Conservation (phyloP, 768 basidiomycete genomes). For the Russula compacta region DNA sequence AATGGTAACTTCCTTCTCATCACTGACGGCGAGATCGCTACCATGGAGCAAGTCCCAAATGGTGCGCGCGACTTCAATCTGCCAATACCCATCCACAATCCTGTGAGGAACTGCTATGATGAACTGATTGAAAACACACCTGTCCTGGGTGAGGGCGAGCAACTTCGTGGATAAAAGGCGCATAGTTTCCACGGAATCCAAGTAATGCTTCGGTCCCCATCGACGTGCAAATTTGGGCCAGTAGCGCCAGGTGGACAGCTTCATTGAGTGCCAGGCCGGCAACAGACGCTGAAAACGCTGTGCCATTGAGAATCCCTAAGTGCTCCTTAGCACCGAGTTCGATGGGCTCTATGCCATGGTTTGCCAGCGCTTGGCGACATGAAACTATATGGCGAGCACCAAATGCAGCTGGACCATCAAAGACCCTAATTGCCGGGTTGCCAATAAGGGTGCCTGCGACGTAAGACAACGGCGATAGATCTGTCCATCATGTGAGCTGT, state of each 20-base stretch:
- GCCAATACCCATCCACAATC: background rate
- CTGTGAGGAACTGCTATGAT: background rate
- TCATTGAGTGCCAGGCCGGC: constrained; percentile 66
- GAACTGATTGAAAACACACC: constrained; percentile 26
- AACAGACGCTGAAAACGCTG: constrained; percentile 77
- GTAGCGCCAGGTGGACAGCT: constrained; percentile 54
- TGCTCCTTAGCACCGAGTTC: constrained; percentile 68
- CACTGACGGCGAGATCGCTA: constrained; percentile 51
- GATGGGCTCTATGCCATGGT: constrained; percentile 55
- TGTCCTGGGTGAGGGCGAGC: constrained; percentile 83
- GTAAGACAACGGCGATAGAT: constrained; percentile 20
- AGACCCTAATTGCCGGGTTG: constrained; percentile 70
- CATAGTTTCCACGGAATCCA: constrained; percentile 63
- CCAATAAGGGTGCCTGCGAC: constrained; percentile 67
- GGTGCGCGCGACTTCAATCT: constrained; percentile 63
- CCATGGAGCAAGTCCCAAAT: constrained; percentile 62
- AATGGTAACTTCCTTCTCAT: constrained; percentile 67
- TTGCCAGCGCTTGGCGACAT: constrained; percentile 46
- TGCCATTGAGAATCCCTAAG: constrained; percentile 76
- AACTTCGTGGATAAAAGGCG: constrained; percentile 66
- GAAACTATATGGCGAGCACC: constrained; percentile 43
- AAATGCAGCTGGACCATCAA: constrained; percentile 43
- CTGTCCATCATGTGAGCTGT: constrained; percentile 4
- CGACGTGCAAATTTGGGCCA: constrained; percentile 69
- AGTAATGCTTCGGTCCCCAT: constrained; percentile 77